Conservation (phyloP, 1,139 yeast genomes). For the Zygosaccharomyces pseudobailii region DNA sequence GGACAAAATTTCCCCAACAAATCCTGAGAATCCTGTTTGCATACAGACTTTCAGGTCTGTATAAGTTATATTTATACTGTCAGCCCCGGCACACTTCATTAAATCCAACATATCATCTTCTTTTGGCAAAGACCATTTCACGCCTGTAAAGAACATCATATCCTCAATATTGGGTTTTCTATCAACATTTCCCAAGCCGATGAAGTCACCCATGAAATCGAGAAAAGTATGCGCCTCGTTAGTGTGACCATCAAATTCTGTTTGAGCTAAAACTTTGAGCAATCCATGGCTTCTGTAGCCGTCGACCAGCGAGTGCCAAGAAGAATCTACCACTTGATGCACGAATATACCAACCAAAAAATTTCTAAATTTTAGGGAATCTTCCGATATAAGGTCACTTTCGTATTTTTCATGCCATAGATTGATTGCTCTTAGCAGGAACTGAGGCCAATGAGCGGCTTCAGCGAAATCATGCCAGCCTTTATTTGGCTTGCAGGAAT, state of each 20-base stretch:
- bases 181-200: slow-evolving; percentile 39
- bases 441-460: slow-evolving; percentile 62
- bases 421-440: slow-evolving; percentile 41
- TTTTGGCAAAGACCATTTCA: slow-evolving; percentile 44
- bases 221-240: slow-evolving; percentile 46
- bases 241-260: slow-evolving; percentile 47
- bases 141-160: slow-evolving; percentile 31
- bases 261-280: slow-evolving; percentile 41
- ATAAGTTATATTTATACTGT: slow-evolving; percentile 10
- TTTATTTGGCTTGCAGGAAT: slow-evolving; percentile 41
- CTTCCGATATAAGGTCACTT: slow-evolving; percentile 17
- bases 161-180: slow-evolving; percentile 24
- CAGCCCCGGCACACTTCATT: slow-evolving; percentile 20
- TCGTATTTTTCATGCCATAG: slow-evolving; percentile 37
- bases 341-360: slow-evolving; percentile 51
- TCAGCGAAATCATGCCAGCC: slow-evolving; percentile 47
- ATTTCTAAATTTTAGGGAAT: slow-evolving; percentile 38
- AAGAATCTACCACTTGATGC: slow-evolving; percentile 55
- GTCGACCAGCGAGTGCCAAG: slow-evolving; percentile 58
- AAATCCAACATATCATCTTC: slow-evolving; percentile 38
- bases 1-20: slow-evolving; percentile 17
- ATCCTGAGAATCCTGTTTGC: slow-evolving; percentile 46
- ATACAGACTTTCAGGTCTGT: slow-evolving; percentile 41
- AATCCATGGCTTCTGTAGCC: slow-evolving; percentile 42
- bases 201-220: slow-evolving; percentile 59